Evolutionary conservation across 1,139 yeast genomes (phyloP), one percentile per base, ranked within the genome.

Genomic region (Williopsis jadinii): DNA sequence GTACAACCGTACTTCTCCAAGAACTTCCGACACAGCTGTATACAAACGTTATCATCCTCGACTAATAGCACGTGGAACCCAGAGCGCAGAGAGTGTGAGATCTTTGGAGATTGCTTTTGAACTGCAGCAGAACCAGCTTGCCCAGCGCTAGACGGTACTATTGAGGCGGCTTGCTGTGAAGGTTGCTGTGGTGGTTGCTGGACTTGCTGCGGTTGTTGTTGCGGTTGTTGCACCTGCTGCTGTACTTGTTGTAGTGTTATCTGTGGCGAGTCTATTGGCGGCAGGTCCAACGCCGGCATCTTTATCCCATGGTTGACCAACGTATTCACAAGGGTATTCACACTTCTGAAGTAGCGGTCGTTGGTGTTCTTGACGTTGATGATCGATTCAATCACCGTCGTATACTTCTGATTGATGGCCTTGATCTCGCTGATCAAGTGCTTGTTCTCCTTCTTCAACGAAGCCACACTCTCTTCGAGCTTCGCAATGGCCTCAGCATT

Each of bases 1-100:
- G 87, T 81, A 61, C 96, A 90, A 2, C 97, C 97, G 59, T 84
- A 87, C 56, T 86, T 84, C 54, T 79, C 77, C 47, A 92, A 63
- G 57, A 90, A 86, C 59, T 84, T 84, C 14, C 84, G 71, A 54
- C 92, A 84, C 28, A 84, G 64, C 52, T 80, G 85, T 40, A 88
- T 83, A 53, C 94, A 84, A 31, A 85, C 88, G 38, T 79, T 78
- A 58, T 87, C 95, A 62, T 87, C 95, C 60, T 87, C 95, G 6
- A 87, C 96, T 24, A 87, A 64, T 35, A 87, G 64, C 1, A 85
- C 95, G 58, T 78, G 88, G 62, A 79, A 80, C 3, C 68, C 70
- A 8, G 64, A 63, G 26, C 58, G 55, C 26, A 65, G 43, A 11
- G 42, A 39, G 8, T 42, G 41, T 1, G 47, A 41, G 6, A 28